Evolutionary conservation across 495 filamentous ascomycete species (phyloP), one percentile per base, ranked within the genome.

Genomic region (Daldinia decipiens): DNA sequence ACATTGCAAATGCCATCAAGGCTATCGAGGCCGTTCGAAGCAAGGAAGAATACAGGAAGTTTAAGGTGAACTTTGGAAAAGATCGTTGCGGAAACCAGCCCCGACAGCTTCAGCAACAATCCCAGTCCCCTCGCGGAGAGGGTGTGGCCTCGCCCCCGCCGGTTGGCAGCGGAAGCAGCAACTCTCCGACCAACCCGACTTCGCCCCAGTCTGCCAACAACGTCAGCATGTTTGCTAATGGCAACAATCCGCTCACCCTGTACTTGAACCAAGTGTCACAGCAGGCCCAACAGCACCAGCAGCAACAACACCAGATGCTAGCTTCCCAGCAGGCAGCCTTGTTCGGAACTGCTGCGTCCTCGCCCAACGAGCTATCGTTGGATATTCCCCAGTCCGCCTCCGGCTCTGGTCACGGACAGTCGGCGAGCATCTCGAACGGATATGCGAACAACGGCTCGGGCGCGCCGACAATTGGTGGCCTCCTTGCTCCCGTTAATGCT

Each of bases 51-150:
- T 99, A 99, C 82, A 91, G 88, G 79, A 90, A 95, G 54, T 99
- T 99, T 87, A 99, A 99, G 86, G 94, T 99, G 79, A 99, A 99
- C 82, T 99, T 99, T 79, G 95, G 95, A 76, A 99, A 99, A 82
- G 95, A 99, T 79, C 88, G 95, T 57, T 99, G 95, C 75, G 95
- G 95, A 70, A 99, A 98, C 80, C 92, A 95, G 19, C 95, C 95
- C 26, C 88, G 95, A 50, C 96, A 99, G 81, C 84, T 79, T 76
- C 86, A 92, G 77, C 86, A 89, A 77, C 85, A 88, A 70, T 79
- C 82, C 77, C 91, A 92, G 24, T 93, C 93, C 32, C 77, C 81
- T 12, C 78, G 89, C 78, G 74, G 78, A 40, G 84, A 86, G 11
- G 87, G 87, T 40, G 89, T 89, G 1, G 89, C 93, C 50, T 93